Base-by-base conservation (phyloP, 2,329 filamentous ascomycete species). In the Zopfia rhizophila region DNA sequence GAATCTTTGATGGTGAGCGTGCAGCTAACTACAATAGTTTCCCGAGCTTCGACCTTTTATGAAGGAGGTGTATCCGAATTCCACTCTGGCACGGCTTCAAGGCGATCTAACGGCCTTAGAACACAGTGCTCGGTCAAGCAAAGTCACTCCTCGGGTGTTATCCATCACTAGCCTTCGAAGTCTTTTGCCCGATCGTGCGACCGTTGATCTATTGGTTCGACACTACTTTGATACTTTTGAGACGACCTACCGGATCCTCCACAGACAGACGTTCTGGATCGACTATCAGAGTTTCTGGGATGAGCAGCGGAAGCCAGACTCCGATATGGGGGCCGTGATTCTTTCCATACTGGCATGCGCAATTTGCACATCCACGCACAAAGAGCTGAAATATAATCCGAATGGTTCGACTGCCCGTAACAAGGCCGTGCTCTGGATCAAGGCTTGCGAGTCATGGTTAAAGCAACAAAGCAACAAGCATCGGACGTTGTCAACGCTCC, bases 141-240 rank as follows among this genome's bases (percentile, higher is more conserved):
- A 28, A 38, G 38, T 29, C 13, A 31, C 37, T 16, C 48, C 49
- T 12, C 35, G 47, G 8, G 28, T 56, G 2, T 25, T 60, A 11
- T 46, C 48, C 1, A 21, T 56, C 14, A 17, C 40, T 18, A 28
- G 33, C 41, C 8, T 55, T 42, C 16, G 61, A 57, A 39, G 53
- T 3, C 36, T 74, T 18, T 43, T 76, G 1, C 72, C 72, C 3
- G 36, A 64, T 11, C 61, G 63, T 25, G 31, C 38, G 4, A 69
- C 66, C 7, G 68, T 75, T 1, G 75, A 82, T 42, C 16, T 52
- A 12, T 69, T 78, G 56, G 65, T 74, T 6, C 45, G 58, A 1
- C 54, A 75, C 1, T 84, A 83, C 54, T 70, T 82, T 24, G 60
- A 63, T 2, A 77, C 68, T 1, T 82, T 80, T 31, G 81, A 82